These are phyloP conservation scores for Scenedesmus sp. DNA, from an alignment of 163 green algal species.

Conservation along the genomic window DNA sequence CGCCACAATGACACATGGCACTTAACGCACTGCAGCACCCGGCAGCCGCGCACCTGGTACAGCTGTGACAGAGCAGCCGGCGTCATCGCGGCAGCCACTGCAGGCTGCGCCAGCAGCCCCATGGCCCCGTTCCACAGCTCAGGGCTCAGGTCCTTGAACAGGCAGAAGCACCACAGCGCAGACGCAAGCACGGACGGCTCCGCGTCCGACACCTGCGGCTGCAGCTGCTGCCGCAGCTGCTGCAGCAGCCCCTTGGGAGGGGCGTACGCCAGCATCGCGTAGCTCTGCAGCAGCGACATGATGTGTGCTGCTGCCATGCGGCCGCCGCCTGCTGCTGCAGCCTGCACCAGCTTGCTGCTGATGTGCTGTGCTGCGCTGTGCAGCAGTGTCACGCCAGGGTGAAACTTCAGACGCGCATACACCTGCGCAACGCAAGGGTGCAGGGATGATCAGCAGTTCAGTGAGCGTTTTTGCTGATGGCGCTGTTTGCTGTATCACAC, in stretches of 20 bases:
- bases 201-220: slow-evolving; percentile 12
- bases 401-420: slow-evolving; percentile 20
- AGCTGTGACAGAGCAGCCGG: slow-evolving; percentile 42
- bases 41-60: slow-evolving; percentile 35
- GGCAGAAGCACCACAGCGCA: slow-evolving; percentile 35
- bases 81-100: neutral
- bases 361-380: slow-evolving; percentile 44
- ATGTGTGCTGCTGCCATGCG: slow-evolving; percentile 9
- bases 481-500: too few species aligned
- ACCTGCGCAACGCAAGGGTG: neutral
- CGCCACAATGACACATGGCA: too few species aligned
- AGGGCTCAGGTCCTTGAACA: slow-evolving; percentile 36
- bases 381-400: slow-evolving; percentile 44
- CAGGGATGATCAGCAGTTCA: neutral
- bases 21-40: too few species aligned
- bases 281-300: slow-evolving; percentile 34
- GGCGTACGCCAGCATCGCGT: slow-evolving; percentile 42
- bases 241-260: slow-evolving; percentile 44
- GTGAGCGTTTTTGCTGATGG: too few species aligned
- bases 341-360: slow-evolving; percentile 8
- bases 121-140: slow-evolving; percentile 51
- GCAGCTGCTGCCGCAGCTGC: slow-evolving; percentile 37
- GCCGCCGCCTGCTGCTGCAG: slow-evolving; percentile 9
- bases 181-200: slow-evolving; percentile 10
- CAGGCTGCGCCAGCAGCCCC: slow-evolving; percentile 16